Conservation (phyloP, 176 grass and related monocot species). For the Typha latifolia region DNA sequence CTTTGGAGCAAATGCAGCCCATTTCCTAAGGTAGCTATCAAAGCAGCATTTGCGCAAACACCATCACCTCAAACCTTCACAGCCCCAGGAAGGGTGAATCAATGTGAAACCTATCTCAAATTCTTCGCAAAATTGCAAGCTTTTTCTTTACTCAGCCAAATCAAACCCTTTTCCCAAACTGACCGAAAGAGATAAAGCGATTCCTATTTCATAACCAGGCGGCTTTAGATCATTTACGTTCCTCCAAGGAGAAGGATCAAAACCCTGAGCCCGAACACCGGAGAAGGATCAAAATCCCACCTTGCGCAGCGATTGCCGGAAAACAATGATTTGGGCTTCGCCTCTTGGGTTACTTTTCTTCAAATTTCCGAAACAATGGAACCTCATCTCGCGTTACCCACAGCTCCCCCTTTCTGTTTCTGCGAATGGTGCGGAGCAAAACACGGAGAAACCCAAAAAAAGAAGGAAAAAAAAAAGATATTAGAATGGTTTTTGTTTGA, state of each 20-base stretch:
- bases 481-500: neutral
- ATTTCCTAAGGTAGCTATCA: slow-evolving; percentile 5
- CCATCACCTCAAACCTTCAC: no score
- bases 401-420: neutral
- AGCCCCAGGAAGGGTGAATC: no score
- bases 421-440: neutral
- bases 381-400: neutral
- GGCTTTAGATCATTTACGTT: no score
- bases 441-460: neutral
- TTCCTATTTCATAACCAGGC: neutral
- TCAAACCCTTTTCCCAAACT: neutral
- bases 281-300: neutral
- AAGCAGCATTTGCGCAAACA: no score
- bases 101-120: no score
- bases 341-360: no score
- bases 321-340: neutral
- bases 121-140: neutral
- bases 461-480: neutral
- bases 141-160: neutral
- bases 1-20: slow-evolving; percentile 56
- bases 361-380: no score
- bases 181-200: neutral
- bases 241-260: neutral
- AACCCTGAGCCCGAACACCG: neutral
- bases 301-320: neutral